phyloP scores from a whole-genome alignment of 306 rosid genomes.

The Fragaria nilgerrensis region DNA sequence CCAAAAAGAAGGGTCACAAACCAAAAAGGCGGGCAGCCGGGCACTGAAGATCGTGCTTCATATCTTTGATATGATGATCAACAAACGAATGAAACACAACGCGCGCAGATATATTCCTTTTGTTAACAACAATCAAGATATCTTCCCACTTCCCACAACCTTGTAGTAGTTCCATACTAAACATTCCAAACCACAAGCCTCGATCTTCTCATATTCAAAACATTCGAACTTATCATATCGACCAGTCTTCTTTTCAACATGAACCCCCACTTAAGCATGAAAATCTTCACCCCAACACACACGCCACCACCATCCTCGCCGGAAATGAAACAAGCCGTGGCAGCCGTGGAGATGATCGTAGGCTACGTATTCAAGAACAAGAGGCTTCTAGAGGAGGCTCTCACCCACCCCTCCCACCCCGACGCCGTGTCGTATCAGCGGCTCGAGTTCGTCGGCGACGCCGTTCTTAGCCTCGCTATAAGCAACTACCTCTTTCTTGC shows the following conservation, averaged over 20 bases:
- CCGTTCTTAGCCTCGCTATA: conserved; percentile 46
- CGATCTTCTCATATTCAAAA: not conserved
- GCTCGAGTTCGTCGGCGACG: conserved; percentile 75
- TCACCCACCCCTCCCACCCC: conserved; percentile 60
- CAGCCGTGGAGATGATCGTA: conserved; percentile 39
- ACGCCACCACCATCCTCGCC: not conserved
- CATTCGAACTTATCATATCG: not conserved
- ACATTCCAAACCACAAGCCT: not conserved
- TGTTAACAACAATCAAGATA: no score
- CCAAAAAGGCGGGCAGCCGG: no score
- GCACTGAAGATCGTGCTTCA: no score
- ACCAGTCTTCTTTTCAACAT: not conserved
- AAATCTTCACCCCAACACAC: not conserved
- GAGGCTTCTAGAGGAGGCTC: conserved; percentile 64
- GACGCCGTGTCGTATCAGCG: conserved; percentile 47
- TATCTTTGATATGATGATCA: no score
- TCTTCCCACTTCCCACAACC: not conserved
- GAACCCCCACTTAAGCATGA: not conserved
- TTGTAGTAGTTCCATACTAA: not conserved
- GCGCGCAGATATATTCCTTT: no score
- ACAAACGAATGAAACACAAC: no score
- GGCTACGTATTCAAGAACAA: conserved; percentile 39
- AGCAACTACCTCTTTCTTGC: conserved; percentile 45
- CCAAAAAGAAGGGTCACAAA: no score
- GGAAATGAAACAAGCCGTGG: conserved; percentile 21